Percentiles rank a stretch among this genome's conserved stretches.
These are phyloP conservation scores for Chrysoporthe puriensis DNA, from an alignment of 2,329 filamentous ascomycete species.

Conservation along the genomic window DNA sequence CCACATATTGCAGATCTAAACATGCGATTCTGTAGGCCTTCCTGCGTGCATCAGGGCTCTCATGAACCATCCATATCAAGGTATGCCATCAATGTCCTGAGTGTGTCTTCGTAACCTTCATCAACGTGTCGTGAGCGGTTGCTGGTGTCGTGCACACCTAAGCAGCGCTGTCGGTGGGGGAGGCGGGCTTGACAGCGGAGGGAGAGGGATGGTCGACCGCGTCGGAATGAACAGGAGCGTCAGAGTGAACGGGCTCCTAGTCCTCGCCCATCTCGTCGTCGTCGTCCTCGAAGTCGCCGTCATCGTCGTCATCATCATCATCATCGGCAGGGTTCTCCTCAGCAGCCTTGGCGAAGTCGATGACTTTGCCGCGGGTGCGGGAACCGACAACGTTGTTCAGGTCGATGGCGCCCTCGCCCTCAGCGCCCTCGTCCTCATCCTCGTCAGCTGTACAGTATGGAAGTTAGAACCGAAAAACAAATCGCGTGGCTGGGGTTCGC, in stretches of 20 bases:
- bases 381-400: conserved; percentile 85
- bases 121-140: conserved; percentile 18
- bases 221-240: conserved; percentile 13
- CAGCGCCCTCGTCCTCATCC: conserved; percentile 72
- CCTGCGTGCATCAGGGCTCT: conserved; percentile 8
- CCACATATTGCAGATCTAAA: conserved; percentile 10
- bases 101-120: conserved; percentile 22
- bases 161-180: conserved; percentile 5
- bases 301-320: conserved; percentile 78
- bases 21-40: conserved; percentile 17
- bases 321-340: conserved; percentile 76
- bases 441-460: conserved; percentile 33
- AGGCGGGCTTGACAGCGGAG: conserved; percentile 5
- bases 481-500: conserved; percentile 3
- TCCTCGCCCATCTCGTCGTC: conserved; percentile 74
- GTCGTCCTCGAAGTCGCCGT: conserved; percentile 65
- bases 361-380: conserved; percentile 88
- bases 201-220: conserved; percentile 9
- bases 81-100: neutral
- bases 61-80: conserved; percentile 12
- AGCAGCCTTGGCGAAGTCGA: conserved; percentile 91
- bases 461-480: conserved; percentile 27
- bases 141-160: conserved; percentile 6
- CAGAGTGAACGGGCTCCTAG: conserved; percentile 32
- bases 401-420: conserved; percentile 91